Percentiles rank a stretch among this genome's conserved stretches.
These are phyloP conservation scores for Pseudozyma hubeiensis DNA, from an alignment of 1,284 basidiomycete species.

Conservation along the genomic window DNA sequence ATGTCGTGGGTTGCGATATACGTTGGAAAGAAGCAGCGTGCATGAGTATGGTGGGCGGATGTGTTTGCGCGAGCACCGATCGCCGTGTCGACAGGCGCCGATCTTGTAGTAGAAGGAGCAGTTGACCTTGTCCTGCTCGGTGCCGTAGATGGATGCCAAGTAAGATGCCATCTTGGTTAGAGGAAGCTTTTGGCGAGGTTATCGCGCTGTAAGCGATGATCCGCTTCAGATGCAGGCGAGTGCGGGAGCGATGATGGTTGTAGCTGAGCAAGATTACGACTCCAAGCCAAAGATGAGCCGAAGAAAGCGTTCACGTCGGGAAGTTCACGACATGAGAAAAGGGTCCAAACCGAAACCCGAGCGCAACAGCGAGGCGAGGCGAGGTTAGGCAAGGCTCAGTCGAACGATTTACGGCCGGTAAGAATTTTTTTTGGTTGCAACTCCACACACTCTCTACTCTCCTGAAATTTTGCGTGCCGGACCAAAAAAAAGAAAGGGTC, in stretches of 20 bases:
- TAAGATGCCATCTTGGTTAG: constrained; percentile 43
- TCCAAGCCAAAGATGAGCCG: neutral
- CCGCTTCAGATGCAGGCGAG: too few species aligned
- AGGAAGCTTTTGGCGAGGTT: neutral
- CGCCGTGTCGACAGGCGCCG: constrained; percentile 94
- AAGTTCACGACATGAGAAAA: constrained; percentile 15
- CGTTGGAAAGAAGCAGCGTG: constrained; percentile 96
- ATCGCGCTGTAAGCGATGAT: neutral
- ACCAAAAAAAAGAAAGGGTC: constrained; percentile 4
- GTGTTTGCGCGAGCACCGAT: constrained; percentile 95
- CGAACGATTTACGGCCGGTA: constrained; percentile 23
- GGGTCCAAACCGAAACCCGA: constrained; percentile 27
- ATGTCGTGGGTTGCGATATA: constrained; percentile 97
- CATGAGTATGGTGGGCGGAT: constrained; percentile 97
- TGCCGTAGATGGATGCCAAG: constrained; percentile 64
- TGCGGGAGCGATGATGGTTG: constrained; percentile 3
- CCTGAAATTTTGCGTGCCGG: constrained; percentile 20
- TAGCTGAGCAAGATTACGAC: constrained; percentile 15
- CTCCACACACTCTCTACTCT: constrained; percentile 15
- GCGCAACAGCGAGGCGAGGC: too few species aligned
- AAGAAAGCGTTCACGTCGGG: constrained; percentile 22
- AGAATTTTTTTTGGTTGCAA: constrained; percentile 8
- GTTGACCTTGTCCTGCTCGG: constrained; percentile 90
- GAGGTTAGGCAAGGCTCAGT: too few species aligned
- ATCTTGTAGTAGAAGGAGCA: constrained; percentile 98